Conservation (phyloP, 2,329 filamentous ascomycete species). For the Aspergillus floridensis region DNA sequence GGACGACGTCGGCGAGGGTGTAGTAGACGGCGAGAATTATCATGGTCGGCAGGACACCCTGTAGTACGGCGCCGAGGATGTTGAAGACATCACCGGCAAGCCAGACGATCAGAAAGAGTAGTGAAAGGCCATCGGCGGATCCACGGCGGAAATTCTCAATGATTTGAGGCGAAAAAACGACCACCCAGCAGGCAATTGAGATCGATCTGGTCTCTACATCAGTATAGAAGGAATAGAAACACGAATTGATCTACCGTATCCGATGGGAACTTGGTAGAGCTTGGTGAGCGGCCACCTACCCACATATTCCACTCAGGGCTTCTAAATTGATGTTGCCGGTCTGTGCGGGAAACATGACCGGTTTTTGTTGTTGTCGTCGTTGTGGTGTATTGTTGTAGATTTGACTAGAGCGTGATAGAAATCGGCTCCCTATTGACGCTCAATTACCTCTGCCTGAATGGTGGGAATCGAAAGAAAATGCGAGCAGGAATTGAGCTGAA, state of each 20-base stretch:
- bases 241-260: not conserved
- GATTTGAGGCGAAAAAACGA: slow-evolving; percentile 96
- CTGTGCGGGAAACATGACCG: slow-evolving; percentile 40
- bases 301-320: slow-evolving; percentile 88
- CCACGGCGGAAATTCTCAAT: slow-evolving; percentile 86
- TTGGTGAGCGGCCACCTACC: slow-evolving; percentile 49
- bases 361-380: not conserved
- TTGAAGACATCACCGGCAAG: slow-evolving; percentile 94
- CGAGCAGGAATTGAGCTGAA: not conserved
- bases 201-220: slow-evolving; percentile 63
- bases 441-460: not conserved
- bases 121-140: slow-evolving; percentile 82
- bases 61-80: slow-evolving; percentile 85
- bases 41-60: slow-evolving; percentile 93
- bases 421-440: not conserved
- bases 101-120: slow-evolving; percentile 93
- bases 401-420: slow-evolving; percentile 1
- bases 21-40: slow-evolving; percentile 93
- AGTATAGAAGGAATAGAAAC: not conserved
- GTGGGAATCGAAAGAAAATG: not conserved
- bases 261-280: not conserved
- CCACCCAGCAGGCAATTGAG: slow-evolving; percentile 95
- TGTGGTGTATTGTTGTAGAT: not conserved
- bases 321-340: slow-evolving; percentile 72
- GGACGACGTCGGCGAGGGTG: slow-evolving; percentile 83